Base-by-base conservation (phyloP, 2,329 filamentous ascomycete genomes). In the Talaromyces piceae region DNA sequence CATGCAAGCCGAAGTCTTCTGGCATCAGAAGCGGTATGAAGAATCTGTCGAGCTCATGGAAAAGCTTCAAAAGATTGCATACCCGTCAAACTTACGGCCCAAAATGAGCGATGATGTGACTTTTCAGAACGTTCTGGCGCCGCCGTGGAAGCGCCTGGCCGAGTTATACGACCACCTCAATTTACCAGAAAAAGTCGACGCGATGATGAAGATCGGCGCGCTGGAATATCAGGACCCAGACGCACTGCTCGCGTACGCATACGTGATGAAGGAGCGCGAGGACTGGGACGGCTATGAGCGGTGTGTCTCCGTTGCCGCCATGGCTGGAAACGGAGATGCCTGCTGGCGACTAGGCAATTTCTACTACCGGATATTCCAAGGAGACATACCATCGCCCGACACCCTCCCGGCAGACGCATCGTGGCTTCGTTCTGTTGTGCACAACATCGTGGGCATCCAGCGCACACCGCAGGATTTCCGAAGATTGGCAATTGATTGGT, bases 291-390 rank as follows among this genome's bases (percentile, higher is more conserved):
- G 48, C 28, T 70, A 71, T 47, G 68, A 70, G 54, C 56, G 65
- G 48, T 65, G 57, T 49, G 64, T 72, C 63, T 57, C 41, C 39
- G 62, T 62, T 48, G 64, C 65, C 25, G 69, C 68, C 1, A 60
- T 61, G 12, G 50, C 58, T 2, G 62, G 63, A 5, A 41, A 67
- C 30, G n/a, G 30, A 2, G 51, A 58, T 5, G 65, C 68, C 2
- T 66, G 63, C 52, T 52, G 60, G n/a, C 61, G 60, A 27, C 57
- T 72, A 7, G 69, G 61, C 3, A 66, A 68, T 43, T 66, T 65
- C 51, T 72, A 72, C 53, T 67, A 61, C 47, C 63, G 59, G 41
- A 68, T 58, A 5, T 63, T 33, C n/a, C 55, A 57, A 11, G 61
- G 63, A 3, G 49, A 54, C 27, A 59, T 60, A 26, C 58, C 60